Conservation (phyloP, 2,329 filamentous ascomycete genomes). For the Chaetomiaceae sp. region DNA sequence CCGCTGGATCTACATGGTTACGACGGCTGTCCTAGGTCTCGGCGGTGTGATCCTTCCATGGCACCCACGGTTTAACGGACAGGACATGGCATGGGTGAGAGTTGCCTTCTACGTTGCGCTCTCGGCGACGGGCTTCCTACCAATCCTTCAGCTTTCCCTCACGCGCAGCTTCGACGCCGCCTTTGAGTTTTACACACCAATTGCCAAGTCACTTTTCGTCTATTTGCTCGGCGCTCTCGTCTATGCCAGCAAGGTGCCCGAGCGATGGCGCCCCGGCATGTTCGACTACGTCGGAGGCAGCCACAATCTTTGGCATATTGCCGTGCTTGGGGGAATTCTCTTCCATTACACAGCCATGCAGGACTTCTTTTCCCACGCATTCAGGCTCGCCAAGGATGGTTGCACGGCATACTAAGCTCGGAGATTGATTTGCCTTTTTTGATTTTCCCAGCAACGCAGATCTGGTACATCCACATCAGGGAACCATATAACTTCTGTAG, state of each 20-base stretch:
- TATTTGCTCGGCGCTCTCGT: slow-evolving; percentile 81
- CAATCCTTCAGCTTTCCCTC: slow-evolving; percentile 75
- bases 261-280: slow-evolving; percentile 85
- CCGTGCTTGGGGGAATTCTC: slow-evolving; percentile 90
- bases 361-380: slow-evolving; percentile 79
- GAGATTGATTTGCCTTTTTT: background rate
- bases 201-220: slow-evolving; percentile 79
- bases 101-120: slow-evolving; percentile 89
- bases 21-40: slow-evolving; percentile 76
- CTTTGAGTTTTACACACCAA: slow-evolving; percentile 82
- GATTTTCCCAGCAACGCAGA: background rate
- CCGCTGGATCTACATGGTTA: slow-evolving; percentile 78
- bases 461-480: background rate
- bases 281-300: slow-evolving; percentile 95
- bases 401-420: slow-evolving; percentile 48
- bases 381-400: slow-evolving; percentile 60
- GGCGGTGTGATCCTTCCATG: slow-evolving; percentile 89
- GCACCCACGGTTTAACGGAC: slow-evolving; percentile 90
- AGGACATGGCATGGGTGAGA: slow-evolving; percentile 87
- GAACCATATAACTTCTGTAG: too few relatives aligned
- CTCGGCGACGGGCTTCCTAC: slow-evolving; percentile 82
- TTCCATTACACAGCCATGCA: slow-evolving; percentile 98
- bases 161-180: slow-evolving; percentile 77
- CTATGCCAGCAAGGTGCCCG: slow-evolving; percentile 88
- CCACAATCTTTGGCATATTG: slow-evolving; percentile 97